These are phyloP conservation scores for Trametes villosa DNA, from an alignment of 768 basidiomycete genomes.

Conservation along the genomic window DNA sequence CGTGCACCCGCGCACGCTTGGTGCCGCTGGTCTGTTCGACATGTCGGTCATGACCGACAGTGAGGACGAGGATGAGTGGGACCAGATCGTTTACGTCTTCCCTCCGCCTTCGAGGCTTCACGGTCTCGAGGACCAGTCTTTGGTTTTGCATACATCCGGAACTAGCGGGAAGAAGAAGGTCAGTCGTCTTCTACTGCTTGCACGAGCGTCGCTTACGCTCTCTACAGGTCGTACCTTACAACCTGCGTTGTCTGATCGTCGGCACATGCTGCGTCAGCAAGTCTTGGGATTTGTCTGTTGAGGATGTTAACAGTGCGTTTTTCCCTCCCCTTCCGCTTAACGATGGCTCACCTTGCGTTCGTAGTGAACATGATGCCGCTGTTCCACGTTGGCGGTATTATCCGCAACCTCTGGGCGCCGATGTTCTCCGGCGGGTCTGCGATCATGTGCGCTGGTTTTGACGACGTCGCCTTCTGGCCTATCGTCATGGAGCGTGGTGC, in stretches of 20 bases:
- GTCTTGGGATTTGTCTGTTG: slow-evolving; percentile 45
- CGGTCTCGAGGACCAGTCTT: slow-evolving; percentile 48
- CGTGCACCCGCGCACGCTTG: slow-evolving; percentile 7
- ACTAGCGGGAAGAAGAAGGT: slow-evolving; percentile 59
- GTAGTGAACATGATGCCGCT: slow-evolving; percentile 31
- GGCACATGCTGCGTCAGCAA: slow-evolving; percentile 49
- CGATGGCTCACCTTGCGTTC: neutral
- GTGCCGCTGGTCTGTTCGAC: slow-evolving; percentile 23
- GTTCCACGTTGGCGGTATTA: slow-evolving; percentile 20
- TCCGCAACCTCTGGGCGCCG: slow-evolving; percentile 19
- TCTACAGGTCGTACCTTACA: slow-evolving; percentile 42
- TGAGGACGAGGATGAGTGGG: slow-evolving; percentile 17
- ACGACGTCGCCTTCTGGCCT: slow-evolving; percentile 32
- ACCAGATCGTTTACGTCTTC: slow-evolving; percentile 4
- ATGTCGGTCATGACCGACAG: slow-evolving; percentile 18
- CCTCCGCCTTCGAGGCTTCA: slow-evolving; percentile 38
- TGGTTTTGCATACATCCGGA: slow-evolving; percentile 64
- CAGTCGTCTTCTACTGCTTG: neutral
- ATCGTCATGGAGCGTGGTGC: slow-evolving; percentile 41
- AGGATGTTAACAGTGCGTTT: slow-evolving; percentile 51
- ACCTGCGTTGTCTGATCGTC: slow-evolving; percentile 46
- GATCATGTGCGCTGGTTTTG: slow-evolving; percentile 21
- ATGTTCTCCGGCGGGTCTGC: slow-evolving; percentile 20
- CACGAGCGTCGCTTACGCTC: neutral
- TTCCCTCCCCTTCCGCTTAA: neutral